phyloP scores from a whole-genome alignment of 164 flowering plant species.

The Liriodendron chinense region DNA sequence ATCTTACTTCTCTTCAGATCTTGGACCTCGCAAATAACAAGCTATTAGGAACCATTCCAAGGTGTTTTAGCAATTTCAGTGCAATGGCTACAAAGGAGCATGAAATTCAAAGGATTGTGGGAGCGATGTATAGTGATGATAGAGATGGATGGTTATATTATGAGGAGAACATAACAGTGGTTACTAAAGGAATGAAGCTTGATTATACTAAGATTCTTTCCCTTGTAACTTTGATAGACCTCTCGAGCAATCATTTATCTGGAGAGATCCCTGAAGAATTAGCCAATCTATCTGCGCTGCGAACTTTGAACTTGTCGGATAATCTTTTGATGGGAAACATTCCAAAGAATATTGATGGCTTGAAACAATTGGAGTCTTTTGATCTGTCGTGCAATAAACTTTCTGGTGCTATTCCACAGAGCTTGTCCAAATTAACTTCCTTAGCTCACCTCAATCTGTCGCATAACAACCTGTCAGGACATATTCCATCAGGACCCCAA shows the following conservation, averaged over 20 bases:
- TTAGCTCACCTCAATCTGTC: background rate
- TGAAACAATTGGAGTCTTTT: constrained; percentile 12
- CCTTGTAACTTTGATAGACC: constrained; percentile 10
- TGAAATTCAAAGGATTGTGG: rapidly evolving
- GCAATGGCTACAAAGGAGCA: constrained; percentile 6
- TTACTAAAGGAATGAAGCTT: constrained; percentile 8
- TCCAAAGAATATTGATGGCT: constrained; percentile 10
- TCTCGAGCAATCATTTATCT: constrained; percentile 13
- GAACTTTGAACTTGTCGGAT: constrained; percentile 3
- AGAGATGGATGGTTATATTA: background rate
- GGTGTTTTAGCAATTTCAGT: constrained; percentile 23
- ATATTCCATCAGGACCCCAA: constrained; percentile 32
- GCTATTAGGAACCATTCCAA: constrained; percentile 24
- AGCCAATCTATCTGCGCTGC: constrained; percentile 7
- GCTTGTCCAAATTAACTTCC: background rate
- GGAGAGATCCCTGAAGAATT: constrained; percentile 11
- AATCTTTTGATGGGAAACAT: constrained; percentile 9
- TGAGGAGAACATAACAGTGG: background rate
- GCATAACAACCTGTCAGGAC: constrained; percentile 16
- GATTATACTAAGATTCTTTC: constrained; percentile 1
- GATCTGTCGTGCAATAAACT: constrained; percentile 13
- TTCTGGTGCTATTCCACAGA: background rate
- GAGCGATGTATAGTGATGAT: too few species aligned
- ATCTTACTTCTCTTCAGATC: constrained; percentile 11
- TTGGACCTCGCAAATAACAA: constrained; percentile 26